Base-by-base conservation (phyloP, 164 flowering plant species). In the Nymphaea colorata region DNA sequence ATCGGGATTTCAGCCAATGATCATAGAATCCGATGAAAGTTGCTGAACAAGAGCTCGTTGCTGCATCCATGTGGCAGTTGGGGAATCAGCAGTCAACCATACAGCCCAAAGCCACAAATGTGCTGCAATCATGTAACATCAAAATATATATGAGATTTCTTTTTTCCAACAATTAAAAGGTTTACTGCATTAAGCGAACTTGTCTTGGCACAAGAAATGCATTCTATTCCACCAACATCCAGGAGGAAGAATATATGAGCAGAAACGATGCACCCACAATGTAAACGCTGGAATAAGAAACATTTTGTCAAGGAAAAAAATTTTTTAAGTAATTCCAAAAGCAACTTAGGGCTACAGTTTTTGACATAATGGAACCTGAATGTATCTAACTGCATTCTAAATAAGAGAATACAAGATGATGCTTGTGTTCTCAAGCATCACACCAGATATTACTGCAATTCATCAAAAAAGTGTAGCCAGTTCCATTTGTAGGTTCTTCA, bases 211-310 rank as follows among this genome's bases (percentile, higher is more conserved):
- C 98, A 93, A 44, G 81, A 25, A 67, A 84, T 69, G 77, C 98
- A 93, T 63, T 84, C 89, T 61, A 93, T 78, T 67, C 98, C 98
- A 67, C 98, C 97, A 77, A 83, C 83, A 82, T 93, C 98, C 80
- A 93, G 67, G 65, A 87, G 76, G 15, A 80, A 71, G 71, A 79
- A 85, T 67, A 81, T 67, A 75, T 84, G 83, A 67, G 73, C 47
- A 44, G 98, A 93, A 68, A 93, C n/a, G n/a, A n/a, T n/a, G n/a
- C n/a, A n/a, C 73, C 98, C 98, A 79, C 97, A 93, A 71, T 93
- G 98, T 67, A 91, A 74, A 65, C 80, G 79, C 98, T 93, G 94
- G 84, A 79, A 73, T 62, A 15, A 15, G 64, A 41, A 62, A 44
- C 66, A 59, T 15, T n/a, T 53, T 16, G 12, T 57, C 1, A 16